Conservation (phyloP, 805 yeast genomes). For the Lipomyces yamadae region DNA sequence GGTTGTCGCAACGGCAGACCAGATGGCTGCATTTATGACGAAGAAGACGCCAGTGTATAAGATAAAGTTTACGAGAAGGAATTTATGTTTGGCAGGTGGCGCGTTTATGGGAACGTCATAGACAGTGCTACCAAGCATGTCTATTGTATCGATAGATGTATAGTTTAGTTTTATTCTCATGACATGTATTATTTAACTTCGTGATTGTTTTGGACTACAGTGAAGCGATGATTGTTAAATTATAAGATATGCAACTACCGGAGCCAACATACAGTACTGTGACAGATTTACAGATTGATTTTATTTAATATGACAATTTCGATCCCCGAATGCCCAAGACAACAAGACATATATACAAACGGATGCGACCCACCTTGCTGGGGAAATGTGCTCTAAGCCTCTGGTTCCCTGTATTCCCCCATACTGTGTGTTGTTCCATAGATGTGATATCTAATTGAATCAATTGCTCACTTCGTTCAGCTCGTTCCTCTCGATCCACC, state of each 20-base stretch:
- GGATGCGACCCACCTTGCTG: no score
- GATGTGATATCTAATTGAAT: conserved; percentile 7
- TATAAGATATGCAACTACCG: neutral
- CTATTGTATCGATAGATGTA: neutral
- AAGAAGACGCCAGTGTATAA: conserved; percentile 92
- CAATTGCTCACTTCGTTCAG: neutral
- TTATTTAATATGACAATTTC: no score
- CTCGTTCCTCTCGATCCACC: conserved; percentile 23
- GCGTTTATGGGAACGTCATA: conserved; percentile 59
- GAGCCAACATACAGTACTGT: neutral
- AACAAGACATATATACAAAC: no score
- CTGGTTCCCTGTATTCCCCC: neutral
- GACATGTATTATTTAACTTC: neutral
- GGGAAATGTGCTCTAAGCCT: neutral
- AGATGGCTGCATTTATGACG: conserved; percentile 90
- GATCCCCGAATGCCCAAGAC: no score
- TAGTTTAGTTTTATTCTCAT: neutral
- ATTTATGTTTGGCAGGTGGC: conserved; percentile 91
- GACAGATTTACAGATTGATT: neutral
- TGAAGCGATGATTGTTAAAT: neutral
- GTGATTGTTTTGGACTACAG: neutral
- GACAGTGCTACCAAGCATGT: neutral
- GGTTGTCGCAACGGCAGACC: conserved; percentile 82
- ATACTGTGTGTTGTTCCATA: neutral
- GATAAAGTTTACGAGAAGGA: conserved; percentile 88